These are phyloP conservation scores for Termitomyces titanicus DNA, from an alignment of 768 basidiomycete genomes.

Conservation along the genomic window DNA sequence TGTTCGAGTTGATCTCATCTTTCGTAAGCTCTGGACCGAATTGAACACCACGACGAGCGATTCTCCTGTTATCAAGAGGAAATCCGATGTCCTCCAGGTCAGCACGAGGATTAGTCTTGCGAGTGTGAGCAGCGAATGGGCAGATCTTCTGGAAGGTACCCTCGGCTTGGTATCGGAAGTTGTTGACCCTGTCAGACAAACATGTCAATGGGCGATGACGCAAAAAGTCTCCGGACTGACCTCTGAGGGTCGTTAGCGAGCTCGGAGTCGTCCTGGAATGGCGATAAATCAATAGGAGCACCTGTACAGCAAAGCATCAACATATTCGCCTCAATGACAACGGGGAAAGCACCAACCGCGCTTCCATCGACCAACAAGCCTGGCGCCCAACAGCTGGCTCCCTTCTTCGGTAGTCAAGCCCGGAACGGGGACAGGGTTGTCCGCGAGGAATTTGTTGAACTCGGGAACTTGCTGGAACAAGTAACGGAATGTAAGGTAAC, in stretches of 20 bases:
- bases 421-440: slow-evolving; percentile 33
- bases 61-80: slow-evolving; percentile 30
- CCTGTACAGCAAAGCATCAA: slow-evolving; percentile 15
- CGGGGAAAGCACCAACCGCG: slow-evolving; percentile 31
- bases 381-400: slow-evolving; percentile 47
- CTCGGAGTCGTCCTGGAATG: slow-evolving; percentile 37
- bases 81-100: slow-evolving; percentile 29
- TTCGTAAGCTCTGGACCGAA: slow-evolving; percentile 49
- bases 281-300: slow-evolving; percentile 43
- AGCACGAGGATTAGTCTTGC: slow-evolving; percentile 44
- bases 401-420: slow-evolving; percentile 36
- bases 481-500: slow-evolving; percentile 50
- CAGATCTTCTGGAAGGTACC: slow-evolving; percentile 33
- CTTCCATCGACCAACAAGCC: slow-evolving; percentile 55
- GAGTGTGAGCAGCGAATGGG: slow-evolving; percentile 46
- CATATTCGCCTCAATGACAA: background rate
- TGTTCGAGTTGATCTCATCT: slow-evolving; percentile 29
- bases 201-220: background rate
- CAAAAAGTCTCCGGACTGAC: slow-evolving; percentile 16
- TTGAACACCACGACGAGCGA: slow-evolving; percentile 46
- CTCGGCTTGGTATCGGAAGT: slow-evolving; percentile 37
- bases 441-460: slow-evolving; percentile 41
- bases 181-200: slow-evolving; percentile 30
- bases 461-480: slow-evolving; percentile 51
- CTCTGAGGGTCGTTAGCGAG: slow-evolving; percentile 32